Evolutionary conservation across 805 yeast genomes (phyloP), one percentile per base, ranked within the genome.

Genomic region (Starmera quercuum): DNA sequence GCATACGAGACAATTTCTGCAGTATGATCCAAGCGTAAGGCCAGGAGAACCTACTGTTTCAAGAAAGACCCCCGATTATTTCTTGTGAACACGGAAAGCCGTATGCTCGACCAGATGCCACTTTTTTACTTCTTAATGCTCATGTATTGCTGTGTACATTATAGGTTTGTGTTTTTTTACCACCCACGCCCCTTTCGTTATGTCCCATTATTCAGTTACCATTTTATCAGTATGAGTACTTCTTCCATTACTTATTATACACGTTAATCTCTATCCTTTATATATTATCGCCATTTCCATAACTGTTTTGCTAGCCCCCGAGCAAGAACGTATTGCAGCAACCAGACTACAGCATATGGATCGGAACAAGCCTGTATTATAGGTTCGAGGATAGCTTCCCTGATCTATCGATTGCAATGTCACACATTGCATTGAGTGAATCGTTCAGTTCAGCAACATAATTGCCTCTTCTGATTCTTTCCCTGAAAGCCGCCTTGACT

Each of bases 11-110:
- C 94, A 80, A 58, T 86, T 87, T 59, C 66, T 90, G 61, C 97
- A 90, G 62, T 90, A 90, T 61, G 97, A 90, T 58, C 97, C 97
- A 32, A 79, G 88, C 34, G 87, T 92, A 40, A 78, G 98, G 64
- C 95, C 97, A 11, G 96, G 96, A 39, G 98, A 90, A 66, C 97
- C 98, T 37, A 84, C 95, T 8, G 97, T 88, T 26, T 84, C 95
- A 29, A 78, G 97, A 61, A 87, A 90, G 59, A 88, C 97, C 8
- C 97, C 98, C 11, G 97, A 90, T 63, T 90, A 90, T 61, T 90
- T 90, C 73, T 73, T 87, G 61, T 84, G 65, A 71, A 36, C 21
- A n/a, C n/a, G n/a, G n/a, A n/a, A n/a, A n/a, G n/a, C n/a, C n/a
- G n/a, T n/a, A n/a, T n/a, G n/a, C n/a, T n/a, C n/a, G n/a, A n/a